Base-by-base conservation (phyloP, 345 rosid species). In the Leavenworthia alabamica region DNA sequence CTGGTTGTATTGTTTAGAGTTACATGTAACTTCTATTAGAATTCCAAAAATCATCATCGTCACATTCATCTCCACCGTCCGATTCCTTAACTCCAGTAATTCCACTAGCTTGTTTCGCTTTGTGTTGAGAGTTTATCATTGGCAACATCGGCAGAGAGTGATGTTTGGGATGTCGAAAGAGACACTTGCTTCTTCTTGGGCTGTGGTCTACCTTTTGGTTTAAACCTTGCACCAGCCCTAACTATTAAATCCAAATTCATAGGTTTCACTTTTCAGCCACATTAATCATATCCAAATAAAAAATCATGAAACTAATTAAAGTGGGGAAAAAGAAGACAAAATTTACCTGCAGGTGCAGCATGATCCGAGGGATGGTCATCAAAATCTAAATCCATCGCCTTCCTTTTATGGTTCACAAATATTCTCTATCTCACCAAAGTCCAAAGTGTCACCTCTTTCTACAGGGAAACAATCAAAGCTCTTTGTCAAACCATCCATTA, bases 171-270 rank as follows among this genome's bases (percentile, higher is more conserved):
- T 43, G 68, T 68, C 33, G 74, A 36, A 42, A 47, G 2, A 62
- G 68, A 29, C 45, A 43, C 69, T 66, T 45, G 64, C 13, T 37
- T 58, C 55, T 44, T 60, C 60, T 60, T 58, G 4, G 60, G 68
- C 17, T 43, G 60, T 39, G 69, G 73, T 56, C 61, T 73, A 51
- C 47, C 77, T 56, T 43, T 73, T 3, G 77, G 77, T 42, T 60
- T 67, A 56, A 67, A 73, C 68, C 49, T 73, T 15, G 69, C 69
- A 62, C 73, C 73, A 61, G 68, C 69, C 7, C 59, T 66, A 23
- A 62, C 77, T 73, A 50, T 40, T 40, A 17, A 22, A 20, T 8
- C 31, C 45, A 48, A 56, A 8, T 13, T 14, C 56, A 60, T 2
- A 57, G 7, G 33, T 28, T 22, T 49, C 6, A 67, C 59, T 37